Percentiles rank a stretch among this genome's conserved stretches.
These are phyloP conservation scores for Dictyostelium capitatum DNA, from an alignment of 78 protist genomes.

Conservation along the genomic window DNA sequence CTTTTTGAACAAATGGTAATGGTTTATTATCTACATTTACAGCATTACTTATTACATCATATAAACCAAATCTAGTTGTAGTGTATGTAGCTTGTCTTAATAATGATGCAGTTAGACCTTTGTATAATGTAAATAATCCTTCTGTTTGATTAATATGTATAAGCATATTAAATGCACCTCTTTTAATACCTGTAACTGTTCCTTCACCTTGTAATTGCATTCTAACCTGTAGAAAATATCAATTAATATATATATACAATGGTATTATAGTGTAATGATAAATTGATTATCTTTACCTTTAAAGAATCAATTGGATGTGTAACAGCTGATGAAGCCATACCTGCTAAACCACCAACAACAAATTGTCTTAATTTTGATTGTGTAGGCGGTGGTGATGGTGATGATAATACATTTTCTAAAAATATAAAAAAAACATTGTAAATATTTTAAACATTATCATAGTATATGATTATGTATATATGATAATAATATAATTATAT, in stretches of 20 bases:
- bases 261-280: not conserved
- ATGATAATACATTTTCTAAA: constrained; percentile 8
- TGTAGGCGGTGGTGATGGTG: constrained; percentile 47
- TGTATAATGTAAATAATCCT: constrained; percentile 73
- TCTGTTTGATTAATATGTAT: constrained; percentile 63
- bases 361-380: constrained; percentile 63
- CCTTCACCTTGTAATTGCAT: constrained; percentile 76
- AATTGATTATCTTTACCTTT: constrained; percentile 15
- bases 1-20: constrained; percentile 52
- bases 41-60: constrained; percentile 59
- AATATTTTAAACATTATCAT: too few species aligned
- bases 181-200: constrained; percentile 10
- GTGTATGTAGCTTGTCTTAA: constrained; percentile 84
- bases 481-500: too few species aligned
- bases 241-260: not conserved
- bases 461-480: too few species aligned
- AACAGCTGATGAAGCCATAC: constrained; percentile 63
- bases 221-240: constrained; percentile 36
- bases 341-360: constrained; percentile 62
- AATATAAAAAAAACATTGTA: too few species aligned
- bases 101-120: constrained; percentile 83
- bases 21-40: constrained; percentile 24
- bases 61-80: constrained; percentile 80
- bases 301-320: constrained; percentile 84
- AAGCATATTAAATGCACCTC: constrained; percentile 58